Evolutionary conservation across 306 rosid species (phyloP), one percentile per base, ranked within the genome.

Genomic region (Lagenaria siceraria): DNA sequence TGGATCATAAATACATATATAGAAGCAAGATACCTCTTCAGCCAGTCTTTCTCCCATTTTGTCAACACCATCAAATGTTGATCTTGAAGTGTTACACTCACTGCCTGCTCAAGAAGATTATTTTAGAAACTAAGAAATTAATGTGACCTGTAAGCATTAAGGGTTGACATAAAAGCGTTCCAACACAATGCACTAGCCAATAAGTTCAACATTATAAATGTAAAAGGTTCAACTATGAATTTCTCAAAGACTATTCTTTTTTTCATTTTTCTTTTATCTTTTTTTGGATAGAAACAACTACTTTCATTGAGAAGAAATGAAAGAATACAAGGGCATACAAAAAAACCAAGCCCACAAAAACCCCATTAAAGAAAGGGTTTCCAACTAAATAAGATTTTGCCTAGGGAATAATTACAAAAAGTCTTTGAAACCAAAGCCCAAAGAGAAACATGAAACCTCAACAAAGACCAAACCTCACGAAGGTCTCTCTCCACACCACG

Each of bases 11-110:
- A 53, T 53, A 53, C 24, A 80, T 51, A 21, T 75, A 78, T 77
- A 83, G 79, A 75, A 88, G 85, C 87, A 75, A 86, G 78, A 74
- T 90, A 95, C 98, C 98, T 94, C 98, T 75, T 91, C 84, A 56
- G 97, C 96, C 48, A 94, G 89, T 75, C 98, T 90, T 85, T 92
- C 90, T 8, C 98, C 98, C 96, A 91, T 92, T 54, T 82, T 77
- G 83, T 94, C 98, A 84, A 94, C 97, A 46, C 98, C 98, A 78
- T 94, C 96, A 86, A 90, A 88, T 19, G 98, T 94, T 87, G 89
- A 82, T 83, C 79, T 94, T 38, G 91, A 85, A 81, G 89, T 83
- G 85, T 92, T 94, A 85, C 96, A 92, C 85, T 87, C 87, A 88
- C 97, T 94, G 87, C 97, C 98, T 90, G 96, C 81, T 80, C 84